Evolutionary conservation across 169 alveolate genomes (phyloP).

Genomic region (Cryptosporidium sp.): DNA sequence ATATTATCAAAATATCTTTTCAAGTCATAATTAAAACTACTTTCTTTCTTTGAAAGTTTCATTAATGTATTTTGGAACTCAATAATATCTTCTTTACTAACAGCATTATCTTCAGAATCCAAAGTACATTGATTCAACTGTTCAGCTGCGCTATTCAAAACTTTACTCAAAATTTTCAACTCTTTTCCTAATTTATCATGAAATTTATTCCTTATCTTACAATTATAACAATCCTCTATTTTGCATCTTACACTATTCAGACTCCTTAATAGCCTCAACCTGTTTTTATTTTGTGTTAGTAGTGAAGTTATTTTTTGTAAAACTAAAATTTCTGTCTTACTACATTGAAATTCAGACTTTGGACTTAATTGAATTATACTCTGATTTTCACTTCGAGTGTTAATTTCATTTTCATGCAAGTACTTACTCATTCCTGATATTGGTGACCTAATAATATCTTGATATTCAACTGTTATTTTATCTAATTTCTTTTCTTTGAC

Average conservation of each 20-base stretch:
- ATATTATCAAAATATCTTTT: slow-evolving; percentile 1
- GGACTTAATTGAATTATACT: not conserved
- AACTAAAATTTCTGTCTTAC: slow-evolving; percentile 28
- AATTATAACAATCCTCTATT: slow-evolving; percentile 5
- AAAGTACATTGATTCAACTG: slow-evolving; percentile 46
- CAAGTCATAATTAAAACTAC: slow-evolving; percentile 5
- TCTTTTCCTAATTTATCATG: slow-evolving; percentile 5
- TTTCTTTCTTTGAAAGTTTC: slow-evolving; percentile 13
- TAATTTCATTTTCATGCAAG: not conserved
- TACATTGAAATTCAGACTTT: slow-evolving; percentile 9
- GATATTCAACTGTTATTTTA: not conserved
- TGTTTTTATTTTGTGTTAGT: slow-evolving; percentile 30
- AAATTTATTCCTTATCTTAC: not conserved
- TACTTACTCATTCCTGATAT: slow-evolving; percentile 64
- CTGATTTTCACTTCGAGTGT: not conserved
- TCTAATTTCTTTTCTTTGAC: slow-evolving; percentile 1
- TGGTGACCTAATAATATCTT: slow-evolving; percentile 18
- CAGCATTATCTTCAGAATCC: slow-evolving; percentile 7
- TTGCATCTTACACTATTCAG: not conserved
- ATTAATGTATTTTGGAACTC: slow-evolving; percentile 12
- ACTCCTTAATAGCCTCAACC: not conserved
- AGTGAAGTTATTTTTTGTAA: slow-evolving; percentile 21
- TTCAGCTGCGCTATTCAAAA: slow-evolving; percentile 19
- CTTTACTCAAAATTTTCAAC: not conserved
- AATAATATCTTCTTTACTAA: slow-evolving; percentile 17